These are phyloP conservation scores for Blastobotrys attinorum DNA, from an alignment of 805 yeast species.

Conservation along the genomic window DNA sequence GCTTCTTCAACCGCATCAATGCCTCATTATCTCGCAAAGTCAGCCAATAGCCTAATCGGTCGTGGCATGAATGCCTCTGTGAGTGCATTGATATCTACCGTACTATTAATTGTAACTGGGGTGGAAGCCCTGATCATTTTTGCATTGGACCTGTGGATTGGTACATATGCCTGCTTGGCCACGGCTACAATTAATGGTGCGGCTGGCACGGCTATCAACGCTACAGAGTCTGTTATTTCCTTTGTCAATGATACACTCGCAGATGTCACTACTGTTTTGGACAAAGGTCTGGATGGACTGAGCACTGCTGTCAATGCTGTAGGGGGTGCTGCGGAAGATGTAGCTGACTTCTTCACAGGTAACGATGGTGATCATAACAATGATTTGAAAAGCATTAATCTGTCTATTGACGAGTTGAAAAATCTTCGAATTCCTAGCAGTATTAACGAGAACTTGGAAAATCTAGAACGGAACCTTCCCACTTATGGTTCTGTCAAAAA, in stretches of 20 bases:
- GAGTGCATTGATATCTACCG: constrained; percentile 35
- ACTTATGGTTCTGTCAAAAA: constrained; percentile 57
- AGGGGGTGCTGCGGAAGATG: constrained; percentile 40
- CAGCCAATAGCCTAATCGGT: constrained; percentile 47
- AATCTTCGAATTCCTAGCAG: constrained; percentile 58
- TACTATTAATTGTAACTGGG: constrained; percentile 45
- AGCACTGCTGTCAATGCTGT: constrained; percentile 51
- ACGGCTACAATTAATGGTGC: constrained; percentile 68
- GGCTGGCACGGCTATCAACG: constrained; percentile 62
- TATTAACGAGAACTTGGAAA: constrained; percentile 49
- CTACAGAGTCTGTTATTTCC: constrained; percentile 54
- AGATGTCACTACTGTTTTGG: constrained; percentile 49
- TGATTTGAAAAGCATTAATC: constrained; percentile 42
- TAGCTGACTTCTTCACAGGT: constrained; percentile 50
- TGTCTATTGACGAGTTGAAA: constrained; percentile 48
- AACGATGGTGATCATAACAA: constrained; percentile 30
- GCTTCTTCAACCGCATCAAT: constrained; percentile 33
- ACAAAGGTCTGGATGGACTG: constrained; percentile 57
- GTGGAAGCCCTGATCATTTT: constrained; percentile 55
- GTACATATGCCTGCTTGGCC: constrained; percentile 80
- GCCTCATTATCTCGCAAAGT: constrained; percentile 49
- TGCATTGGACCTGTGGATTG: constrained; percentile 63
- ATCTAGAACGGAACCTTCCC: constrained; percentile 48
- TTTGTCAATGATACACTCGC: constrained; percentile 55
- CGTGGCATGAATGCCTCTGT: constrained; percentile 42